Conservation (phyloP, 148 eudicot genomes). For the Fagopyrum homotropicum region DNA sequence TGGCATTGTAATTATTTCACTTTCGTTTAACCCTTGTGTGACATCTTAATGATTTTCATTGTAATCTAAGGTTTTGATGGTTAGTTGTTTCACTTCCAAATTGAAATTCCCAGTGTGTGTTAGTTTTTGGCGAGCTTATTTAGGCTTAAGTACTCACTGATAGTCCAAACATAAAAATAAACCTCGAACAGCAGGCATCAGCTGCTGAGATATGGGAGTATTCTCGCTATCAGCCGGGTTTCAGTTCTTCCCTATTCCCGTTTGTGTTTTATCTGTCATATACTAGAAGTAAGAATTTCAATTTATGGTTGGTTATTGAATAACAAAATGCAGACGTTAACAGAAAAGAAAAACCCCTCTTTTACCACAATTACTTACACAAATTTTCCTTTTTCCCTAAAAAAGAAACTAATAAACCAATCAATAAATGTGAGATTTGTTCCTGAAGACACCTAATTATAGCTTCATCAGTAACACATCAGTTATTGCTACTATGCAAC, state of each 20-base stretch:
- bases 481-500: background rate
- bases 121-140: background rate
- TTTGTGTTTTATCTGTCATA: too few species aligned
- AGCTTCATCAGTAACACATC: background rate
- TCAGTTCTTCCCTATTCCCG: too few species aligned
- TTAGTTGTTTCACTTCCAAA: background rate
- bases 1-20: conserved; percentile 5
- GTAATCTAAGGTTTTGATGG: background rate
- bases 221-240: too few species aligned
- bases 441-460: background rate
- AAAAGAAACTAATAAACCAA: background rate
- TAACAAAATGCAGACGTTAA: background rate
- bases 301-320: too few species aligned
- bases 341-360: background rate
- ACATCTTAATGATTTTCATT: background rate
- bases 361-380: background rate
- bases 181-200: too few species aligned
- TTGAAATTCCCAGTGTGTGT: background rate
- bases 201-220: too few species aligned
- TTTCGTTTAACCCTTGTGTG: background rate
- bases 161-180: too few species aligned
- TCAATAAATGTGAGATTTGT: background rate
- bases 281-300: too few species aligned
- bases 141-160: too few species aligned
- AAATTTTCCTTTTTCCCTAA: background rate